Conservation (phyloP, 2,329 filamentous ascomycete species). For the Aspergillus proliferans region DNA sequence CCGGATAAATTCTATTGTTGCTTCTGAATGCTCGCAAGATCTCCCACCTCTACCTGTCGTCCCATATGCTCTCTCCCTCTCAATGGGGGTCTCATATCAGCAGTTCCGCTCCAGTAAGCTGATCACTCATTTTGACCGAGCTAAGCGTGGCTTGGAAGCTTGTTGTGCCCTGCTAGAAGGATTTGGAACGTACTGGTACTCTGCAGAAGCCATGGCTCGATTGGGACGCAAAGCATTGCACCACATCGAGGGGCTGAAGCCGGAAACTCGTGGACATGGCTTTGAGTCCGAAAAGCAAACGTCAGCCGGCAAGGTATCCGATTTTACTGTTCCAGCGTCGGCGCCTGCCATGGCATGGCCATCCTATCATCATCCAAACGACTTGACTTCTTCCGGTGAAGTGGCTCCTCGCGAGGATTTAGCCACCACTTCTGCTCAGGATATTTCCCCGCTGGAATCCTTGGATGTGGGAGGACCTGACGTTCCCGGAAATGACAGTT, state of each 20-base stretch:
- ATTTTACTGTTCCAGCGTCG: background rate
- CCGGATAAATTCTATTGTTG: constrained; percentile 49
- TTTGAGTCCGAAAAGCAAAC: constrained; percentile 7
- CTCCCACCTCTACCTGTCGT: constrained; percentile 50
- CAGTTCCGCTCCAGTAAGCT: constrained; percentile 49
- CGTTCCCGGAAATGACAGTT: constrained; percentile 31
- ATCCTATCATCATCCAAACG: background rate
- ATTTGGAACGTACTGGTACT: constrained; percentile 32
- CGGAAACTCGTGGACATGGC: constrained; percentile 7
- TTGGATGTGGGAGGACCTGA: constrained; percentile 40
- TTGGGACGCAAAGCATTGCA: constrained; percentile 33
- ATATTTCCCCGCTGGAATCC: constrained; percentile 18
- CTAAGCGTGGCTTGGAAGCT: constrained; percentile 30
- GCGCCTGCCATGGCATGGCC: background rate
- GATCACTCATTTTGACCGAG: constrained; percentile 31
- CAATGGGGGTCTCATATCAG: constrained; percentile 52
- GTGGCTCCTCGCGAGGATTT: background rate
- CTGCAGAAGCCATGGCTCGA: constrained; percentile 37
- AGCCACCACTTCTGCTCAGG: background rate
- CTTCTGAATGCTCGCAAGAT: constrained; percentile 38
- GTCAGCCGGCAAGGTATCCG: background rate
- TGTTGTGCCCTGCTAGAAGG: constrained; percentile 31
- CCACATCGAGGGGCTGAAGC: constrained; percentile 19
- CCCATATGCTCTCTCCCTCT: constrained; percentile 51
- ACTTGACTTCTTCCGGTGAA: background rate